Percentiles rank a stretch among this genome's conserved stretches.
Evolutionary conservation across 75 land plant species (phyloP).

Genomic region (Cupressus sempervirens): DNA sequence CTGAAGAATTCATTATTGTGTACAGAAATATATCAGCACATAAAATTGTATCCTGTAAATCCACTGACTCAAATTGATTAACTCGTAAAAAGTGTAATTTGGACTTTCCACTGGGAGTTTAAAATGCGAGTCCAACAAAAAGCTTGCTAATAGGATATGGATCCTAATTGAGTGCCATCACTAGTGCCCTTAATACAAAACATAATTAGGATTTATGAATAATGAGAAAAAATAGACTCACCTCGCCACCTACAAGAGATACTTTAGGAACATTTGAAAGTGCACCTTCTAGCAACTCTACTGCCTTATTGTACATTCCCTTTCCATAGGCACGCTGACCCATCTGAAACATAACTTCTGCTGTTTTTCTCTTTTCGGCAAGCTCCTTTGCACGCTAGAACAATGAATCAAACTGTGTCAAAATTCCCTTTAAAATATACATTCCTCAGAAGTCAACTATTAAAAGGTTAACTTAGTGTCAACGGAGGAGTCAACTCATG

Average conservation of each 20-base stretch:
- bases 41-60: neutral
- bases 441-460: neutral
- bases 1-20: neutral
- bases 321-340: conserved; percentile 94
- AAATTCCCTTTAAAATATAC: neutral
- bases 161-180: neutral
- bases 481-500: neutral
- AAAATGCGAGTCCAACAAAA: neutral
- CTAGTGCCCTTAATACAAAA: neutral
- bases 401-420: neutral
- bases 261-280: conserved; percentile 71
- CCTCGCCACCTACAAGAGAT: conserved; percentile 95
- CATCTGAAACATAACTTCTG: conserved; percentile 82
- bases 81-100: neutral
- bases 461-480: neutral
- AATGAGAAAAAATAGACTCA: conserved; percentile 22
- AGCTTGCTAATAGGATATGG: neutral
- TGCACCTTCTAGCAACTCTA: conserved; percentile 90
- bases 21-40: neutral
- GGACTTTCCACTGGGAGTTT: neutral
- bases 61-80: neutral
- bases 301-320: conserved; percentile 80
- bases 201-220: neutral
- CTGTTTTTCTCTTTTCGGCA: conserved; percentile 74
- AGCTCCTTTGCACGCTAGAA: conserved; percentile 75